Percentiles rank a stretch among this genome's conserved stretches.
These are phyloP conservation scores for Cladosporium sp. DNA, from an alignment of 2,329 filamentous ascomycete species.

Conservation along the genomic window DNA sequence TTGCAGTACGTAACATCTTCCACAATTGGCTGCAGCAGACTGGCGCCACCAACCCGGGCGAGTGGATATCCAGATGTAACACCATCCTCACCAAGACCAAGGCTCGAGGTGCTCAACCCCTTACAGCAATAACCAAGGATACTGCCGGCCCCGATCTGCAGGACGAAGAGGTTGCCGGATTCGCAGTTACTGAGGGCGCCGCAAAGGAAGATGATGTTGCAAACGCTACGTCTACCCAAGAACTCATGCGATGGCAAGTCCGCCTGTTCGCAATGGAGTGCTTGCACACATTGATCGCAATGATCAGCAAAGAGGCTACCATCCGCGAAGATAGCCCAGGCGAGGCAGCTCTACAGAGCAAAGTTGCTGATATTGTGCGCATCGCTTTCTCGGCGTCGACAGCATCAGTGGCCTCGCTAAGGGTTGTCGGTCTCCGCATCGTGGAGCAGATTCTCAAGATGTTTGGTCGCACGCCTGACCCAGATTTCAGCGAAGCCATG, in stretches of 20 bases:
- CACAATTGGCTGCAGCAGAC: conserved; percentile 92
- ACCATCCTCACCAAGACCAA: conserved; percentile 84
- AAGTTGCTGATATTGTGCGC: conserved; percentile 85
- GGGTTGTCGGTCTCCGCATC: conserved; percentile 88
- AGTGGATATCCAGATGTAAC: conserved; percentile 89
- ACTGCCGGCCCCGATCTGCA: conserved; percentile 70
- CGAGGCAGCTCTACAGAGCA: conserved; percentile 72
- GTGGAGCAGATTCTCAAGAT: conserved; percentile 91
- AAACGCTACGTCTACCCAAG: conserved; percentile 56
- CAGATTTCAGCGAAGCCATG: conserved; percentile 95
- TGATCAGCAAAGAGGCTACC: conserved; percentile 73
- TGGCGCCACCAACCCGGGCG: conserved; percentile 68
- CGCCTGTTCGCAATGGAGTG: conserved; percentile 89
- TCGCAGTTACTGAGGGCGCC: conserved; percentile 69
- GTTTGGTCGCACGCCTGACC: conserved; percentile 92
- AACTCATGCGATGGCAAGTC: conserved; percentile 92
- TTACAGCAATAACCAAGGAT: conserved; percentile 41
- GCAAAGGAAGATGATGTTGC: conserved; percentile 41
- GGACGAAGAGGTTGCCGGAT: conserved; percentile 95
- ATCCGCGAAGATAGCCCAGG: conserved; percentile 74
- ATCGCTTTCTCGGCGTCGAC: conserved; percentile 98
- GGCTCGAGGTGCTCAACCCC: conserved; percentile 55
- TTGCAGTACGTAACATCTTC: conserved; percentile 80
- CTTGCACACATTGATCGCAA: conserved; percentile 73
- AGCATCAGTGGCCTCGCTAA: conserved; percentile 81